Conservation (phyloP, 2,329 filamentous ascomycete species). For the Aciculosporium take region DNA sequence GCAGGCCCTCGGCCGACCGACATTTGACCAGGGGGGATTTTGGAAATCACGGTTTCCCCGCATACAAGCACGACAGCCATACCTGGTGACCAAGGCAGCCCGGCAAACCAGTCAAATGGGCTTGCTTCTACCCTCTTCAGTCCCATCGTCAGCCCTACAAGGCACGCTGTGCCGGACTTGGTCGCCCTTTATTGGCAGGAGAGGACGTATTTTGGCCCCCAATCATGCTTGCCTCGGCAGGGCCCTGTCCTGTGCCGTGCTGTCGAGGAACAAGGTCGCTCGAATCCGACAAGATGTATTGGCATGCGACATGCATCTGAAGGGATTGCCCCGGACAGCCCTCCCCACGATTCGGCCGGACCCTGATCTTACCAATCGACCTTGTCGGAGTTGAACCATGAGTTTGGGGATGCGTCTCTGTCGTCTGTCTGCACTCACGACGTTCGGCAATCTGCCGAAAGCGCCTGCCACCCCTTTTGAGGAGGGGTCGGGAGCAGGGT, state of each 20-base stretch:
- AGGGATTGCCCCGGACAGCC: not conserved
- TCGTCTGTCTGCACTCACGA: not conserved
- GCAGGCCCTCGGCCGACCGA: too few species aligned
- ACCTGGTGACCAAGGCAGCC: not conserved
- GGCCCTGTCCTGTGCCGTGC: too few species aligned
- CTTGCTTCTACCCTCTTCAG: not conserved
- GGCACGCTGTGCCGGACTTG: conserved; percentile 2
- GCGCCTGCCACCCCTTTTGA: too few species aligned
- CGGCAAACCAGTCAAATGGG: not conserved
- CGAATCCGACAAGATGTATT: conserved; percentile 1
- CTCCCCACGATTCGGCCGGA: not conserved
- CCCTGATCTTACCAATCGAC: not conserved
- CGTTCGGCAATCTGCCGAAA: not conserved
- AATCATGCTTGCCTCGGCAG: not conserved
- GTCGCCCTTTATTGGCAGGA: conserved; percentile 1
- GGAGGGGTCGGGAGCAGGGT: too few species aligned
- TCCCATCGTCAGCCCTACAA: conserved; percentile 6
- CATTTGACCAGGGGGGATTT: too few species aligned
- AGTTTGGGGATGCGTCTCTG: not conserved
- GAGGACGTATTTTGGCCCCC: conserved; percentile 3
- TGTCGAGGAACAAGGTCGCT: not conserved
- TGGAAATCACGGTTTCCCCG: not conserved
- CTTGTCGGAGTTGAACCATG: not conserved
- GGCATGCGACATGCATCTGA: conserved; percentile 4
- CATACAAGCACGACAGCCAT: not conserved